Percentiles rank a stretch among this genome's conserved stretches.
These are phyloP conservation scores for Aureobasidium mangrovei DNA, from an alignment of 2,329 filamentous ascomycete species.

Conservation along the genomic window DNA sequence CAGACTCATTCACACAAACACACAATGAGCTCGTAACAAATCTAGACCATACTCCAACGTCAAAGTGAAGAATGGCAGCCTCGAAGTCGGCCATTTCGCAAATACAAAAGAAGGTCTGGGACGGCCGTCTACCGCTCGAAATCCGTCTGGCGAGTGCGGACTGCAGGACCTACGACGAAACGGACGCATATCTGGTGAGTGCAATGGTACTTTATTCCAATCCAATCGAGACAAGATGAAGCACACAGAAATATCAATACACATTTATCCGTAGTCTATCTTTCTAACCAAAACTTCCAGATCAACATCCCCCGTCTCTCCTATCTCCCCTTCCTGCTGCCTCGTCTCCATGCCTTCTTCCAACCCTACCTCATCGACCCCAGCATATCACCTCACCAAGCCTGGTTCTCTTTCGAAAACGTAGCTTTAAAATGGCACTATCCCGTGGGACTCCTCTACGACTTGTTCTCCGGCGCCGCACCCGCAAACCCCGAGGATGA, in stretches of 20 bases:
- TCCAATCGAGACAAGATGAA: not conserved
- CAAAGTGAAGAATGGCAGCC: not conserved
- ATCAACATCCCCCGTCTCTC: conserved; percentile 57
- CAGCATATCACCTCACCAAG: conserved; percentile 41
- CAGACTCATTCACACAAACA: too few relatives aligned
- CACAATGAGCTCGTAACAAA: too few relatives aligned
- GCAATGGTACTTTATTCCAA: conserved; percentile 15
- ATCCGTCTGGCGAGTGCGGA: conserved; percentile 51
- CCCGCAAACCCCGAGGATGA: conserved; percentile 22
- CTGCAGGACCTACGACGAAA: conserved; percentile 51
- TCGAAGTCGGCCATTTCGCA: conserved; percentile 15
- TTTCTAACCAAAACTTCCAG: conserved; percentile 25
- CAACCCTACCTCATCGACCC: conserved; percentile 49
- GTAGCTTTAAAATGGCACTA: conserved; percentile 67
- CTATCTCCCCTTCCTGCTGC: conserved; percentile 58
- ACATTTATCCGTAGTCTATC: not conserved
- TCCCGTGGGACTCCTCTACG: conserved; percentile 59
- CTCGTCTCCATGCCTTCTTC: conserved; percentile 56
- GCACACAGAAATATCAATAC: not conserved
- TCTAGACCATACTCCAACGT: too few relatives aligned
- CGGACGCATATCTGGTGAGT: conserved; percentile 50
- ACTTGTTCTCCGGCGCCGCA: conserved; percentile 55
- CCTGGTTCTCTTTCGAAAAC: conserved; percentile 59
- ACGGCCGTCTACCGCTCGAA: conserved; percentile 50
- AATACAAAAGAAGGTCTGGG: conserved; percentile 47